phyloP scores from a whole-genome alignment of 495 filamentous ascomycete genomes.

The Tuber calosporum region DNA sequence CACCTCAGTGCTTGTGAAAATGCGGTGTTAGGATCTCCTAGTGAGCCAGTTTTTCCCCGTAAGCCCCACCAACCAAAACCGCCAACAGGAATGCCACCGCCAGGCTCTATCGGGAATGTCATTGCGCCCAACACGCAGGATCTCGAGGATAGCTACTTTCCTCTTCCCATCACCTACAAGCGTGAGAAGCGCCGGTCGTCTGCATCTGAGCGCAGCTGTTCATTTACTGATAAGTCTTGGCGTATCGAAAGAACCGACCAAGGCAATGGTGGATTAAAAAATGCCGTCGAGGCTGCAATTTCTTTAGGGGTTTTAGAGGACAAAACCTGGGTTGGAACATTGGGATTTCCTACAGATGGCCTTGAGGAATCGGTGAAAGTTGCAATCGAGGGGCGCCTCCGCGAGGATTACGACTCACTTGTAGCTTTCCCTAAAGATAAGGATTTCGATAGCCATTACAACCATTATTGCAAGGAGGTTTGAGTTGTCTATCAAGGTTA shows the following conservation, averaged over 20 bases:
- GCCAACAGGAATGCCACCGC: constrained; percentile 59
- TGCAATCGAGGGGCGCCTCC: constrained; percentile 70
- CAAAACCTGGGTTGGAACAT: constrained; percentile 77
- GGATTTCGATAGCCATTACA: constrained; percentile 87
- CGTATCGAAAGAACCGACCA: constrained; percentile 75
- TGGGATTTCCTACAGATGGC: constrained; percentile 85
- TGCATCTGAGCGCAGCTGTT: constrained; percentile 49
- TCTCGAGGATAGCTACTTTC: constrained; percentile 30
- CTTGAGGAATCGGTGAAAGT: constrained; percentile 62
- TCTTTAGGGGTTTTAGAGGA: constrained; percentile 58
- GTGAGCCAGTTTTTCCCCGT: constrained; percentile 48
- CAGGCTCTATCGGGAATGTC: constrained; percentile 59
- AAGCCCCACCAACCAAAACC: constrained; percentile 67
- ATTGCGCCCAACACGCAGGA: constrained; percentile 19
- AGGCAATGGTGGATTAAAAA: constrained; percentile 83
- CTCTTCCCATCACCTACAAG: constrained; percentile 25
- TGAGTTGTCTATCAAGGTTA: constrained; percentile 12
- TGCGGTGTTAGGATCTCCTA: constrained; percentile 33
- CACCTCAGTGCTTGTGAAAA: constrained; percentile 48
- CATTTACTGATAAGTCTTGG: constrained; percentile 55
- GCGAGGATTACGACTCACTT: constrained; percentile 70
- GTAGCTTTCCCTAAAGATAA: constrained; percentile 76
- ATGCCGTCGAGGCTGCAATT: constrained; percentile 70
- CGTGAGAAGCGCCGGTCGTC: constrained; percentile 40
- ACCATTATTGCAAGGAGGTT: constrained; percentile 73